Base-by-base conservation (phyloP, 257 asterid genomes). In the Lithospermum erythrorhizon region DNA sequence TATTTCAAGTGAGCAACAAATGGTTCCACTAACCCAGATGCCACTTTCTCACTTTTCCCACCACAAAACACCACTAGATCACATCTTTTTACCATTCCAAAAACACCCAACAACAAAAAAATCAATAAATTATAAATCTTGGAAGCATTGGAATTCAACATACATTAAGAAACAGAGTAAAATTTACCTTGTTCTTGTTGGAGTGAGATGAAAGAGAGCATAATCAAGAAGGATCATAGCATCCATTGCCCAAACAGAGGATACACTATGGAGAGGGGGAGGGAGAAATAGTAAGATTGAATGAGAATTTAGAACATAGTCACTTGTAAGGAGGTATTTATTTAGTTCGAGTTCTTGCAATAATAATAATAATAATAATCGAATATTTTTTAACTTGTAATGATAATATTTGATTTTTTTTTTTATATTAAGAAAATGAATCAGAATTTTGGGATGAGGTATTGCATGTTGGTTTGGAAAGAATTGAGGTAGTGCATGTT, bases 1-100 rank as follows among this genome's bases (percentile, higher is more conserved):
- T 76, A 88, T 63, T 79, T 75, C 86, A 88, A 71, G 80, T 88
- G 96, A 72, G 93, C 73, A 62, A 85, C 23, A 68, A 88, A 85
- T 23, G 96, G 94, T 27, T 88, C 96, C 72, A 88, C 93, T 15
- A 88, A 80, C 72, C 96, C 96, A 70, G 96, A 83, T 32, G 95
- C 96, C 66, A 88, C 25, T 68, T 88, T 88, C 93, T 88, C 95
- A 68, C 58, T 81, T 62, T 61, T 81, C 67, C 83, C 77, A 68
- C 88, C 96, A 66, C 76, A 81, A 78, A 88, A 78, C 75, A 88
- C 84, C 65, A 88, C 75, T 55, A 88, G 94, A 81, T 88, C 96
- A 64, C 96, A 85, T 71, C 96, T 87, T 70, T n/a, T 55, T 22
- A 19, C 69, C 59, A 59, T 56, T 68, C 65, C 68, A 62, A 67